Evolutionary conservation across 805 yeast species (phyloP).

Genomic region (Candida ovalis): DNA sequence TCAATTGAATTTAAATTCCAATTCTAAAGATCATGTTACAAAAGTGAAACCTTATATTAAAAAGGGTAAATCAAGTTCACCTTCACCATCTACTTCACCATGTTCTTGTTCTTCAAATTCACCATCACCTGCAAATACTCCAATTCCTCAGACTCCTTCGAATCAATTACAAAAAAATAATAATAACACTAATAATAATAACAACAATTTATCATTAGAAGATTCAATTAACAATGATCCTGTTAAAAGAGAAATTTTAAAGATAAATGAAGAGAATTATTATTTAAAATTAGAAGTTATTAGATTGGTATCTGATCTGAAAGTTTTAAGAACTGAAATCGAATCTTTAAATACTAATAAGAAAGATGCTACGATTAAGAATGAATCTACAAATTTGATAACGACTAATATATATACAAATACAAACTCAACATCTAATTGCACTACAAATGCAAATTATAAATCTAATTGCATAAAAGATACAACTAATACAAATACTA

Average conservation of each 20-base stretch:
- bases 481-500: neutral
- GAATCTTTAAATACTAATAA: neutral
- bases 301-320: conserved; percentile 41
- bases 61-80: neutral
- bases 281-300: conserved; percentile 41
- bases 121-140: neutral
- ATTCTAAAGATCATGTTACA: neutral
- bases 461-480: neutral
- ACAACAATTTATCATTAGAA: conserved; percentile 9
- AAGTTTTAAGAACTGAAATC: conserved; percentile 30
- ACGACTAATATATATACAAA: neutral
- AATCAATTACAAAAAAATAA: neutral
- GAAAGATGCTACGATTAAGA: neutral
- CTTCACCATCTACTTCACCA: neutral
- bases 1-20: neutral
- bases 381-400: neutral
- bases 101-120: conserved; percentile 2
- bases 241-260: conserved; percentile 36
- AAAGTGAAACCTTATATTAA: neutral
- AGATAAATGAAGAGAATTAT: conserved; percentile 43
- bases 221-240: conserved; percentile 28
- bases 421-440: neutral
- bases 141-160: neutral
- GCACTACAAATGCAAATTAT: neutral
- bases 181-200: neutral